Evolutionary conservation across 2,329 filamentous ascomycete species (phyloP), one percentile per base, ranked within the genome.

Genomic region (Penicillium sp.): DNA sequence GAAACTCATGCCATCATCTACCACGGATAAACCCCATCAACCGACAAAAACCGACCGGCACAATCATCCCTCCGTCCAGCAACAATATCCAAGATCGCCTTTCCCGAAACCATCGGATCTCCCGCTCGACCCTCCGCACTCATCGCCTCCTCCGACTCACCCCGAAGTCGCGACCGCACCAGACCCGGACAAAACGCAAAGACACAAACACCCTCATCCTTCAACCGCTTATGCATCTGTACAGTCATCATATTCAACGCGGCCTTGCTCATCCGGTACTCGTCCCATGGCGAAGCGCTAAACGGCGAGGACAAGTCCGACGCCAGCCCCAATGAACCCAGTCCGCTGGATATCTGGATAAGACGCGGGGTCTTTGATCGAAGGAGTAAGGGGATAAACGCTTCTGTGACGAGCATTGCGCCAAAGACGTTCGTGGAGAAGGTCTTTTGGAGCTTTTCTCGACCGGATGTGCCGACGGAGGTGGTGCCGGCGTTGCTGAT

Each of bases 191-290:
- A 42, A 33, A 33, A 42, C 3, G 39, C 39, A n/a, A 42, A 42
- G 4, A 42, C 39, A 5, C 28, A 60, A 7, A 66, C 40, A 13
- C 47, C 49, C 36, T 45, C 36, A 2, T 27, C 33, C 7, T 48
- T 45, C 4, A 54, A 39, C 13, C 43, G 39, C 49, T 55, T 55
- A 26, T 57, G 49, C 47, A 49, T 45, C 32, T 57, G 53, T 13
- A 57, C 18, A 3, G 45, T 51, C 11, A 51, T 47, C 52, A 57
- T 58, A 29, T 58, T 52, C 27, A 60, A 25, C 11, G 54, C 52
- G 33, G 57, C 52, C 40, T 59, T 59, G 44, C 54, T 57, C 45
- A 54, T 52, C 7, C 54, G 52, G 34, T 54, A 58, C 39, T 52
- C 54, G 35, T 58, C 48, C 28, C 27, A 57, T 1, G 46, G n/a